phyloP scores from a whole-genome alignment of 192 early-diverging fungal genomes.

The Coemansia sp. region DNA sequence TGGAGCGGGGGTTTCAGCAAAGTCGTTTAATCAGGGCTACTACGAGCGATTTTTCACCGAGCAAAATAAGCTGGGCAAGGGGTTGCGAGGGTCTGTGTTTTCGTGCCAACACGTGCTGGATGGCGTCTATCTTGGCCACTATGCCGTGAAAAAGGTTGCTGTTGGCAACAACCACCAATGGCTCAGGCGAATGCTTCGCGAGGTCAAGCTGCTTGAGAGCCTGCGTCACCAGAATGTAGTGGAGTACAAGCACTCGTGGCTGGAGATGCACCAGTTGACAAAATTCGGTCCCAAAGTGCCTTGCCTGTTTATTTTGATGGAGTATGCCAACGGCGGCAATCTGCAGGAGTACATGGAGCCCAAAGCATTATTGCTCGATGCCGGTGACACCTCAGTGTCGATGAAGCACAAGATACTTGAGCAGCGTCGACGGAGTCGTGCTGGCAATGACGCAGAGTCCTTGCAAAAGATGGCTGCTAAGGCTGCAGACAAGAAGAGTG shows the following conservation, averaged over 20 bases:
- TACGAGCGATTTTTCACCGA: constrained; percentile 93
- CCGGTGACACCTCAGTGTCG: constrained; percentile 13
- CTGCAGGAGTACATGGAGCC: constrained; percentile 86
- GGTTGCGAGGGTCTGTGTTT: constrained; percentile 87
- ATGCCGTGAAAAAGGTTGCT: constrained; percentile 93
- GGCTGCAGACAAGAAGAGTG: background rate
- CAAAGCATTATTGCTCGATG: background rate
- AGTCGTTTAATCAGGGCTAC: constrained; percentile 92
- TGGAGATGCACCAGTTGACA: constrained; percentile 79
- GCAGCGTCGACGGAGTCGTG: constrained; percentile 24
- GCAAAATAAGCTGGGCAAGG: constrained; percentile 82
- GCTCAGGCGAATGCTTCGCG: constrained; percentile 89
- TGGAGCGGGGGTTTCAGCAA: constrained; percentile 50
- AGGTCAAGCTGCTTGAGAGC: constrained; percentile 88
- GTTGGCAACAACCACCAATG: constrained; percentile 88
- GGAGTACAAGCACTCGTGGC: constrained; percentile 95
- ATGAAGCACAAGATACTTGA: constrained; percentile 33
- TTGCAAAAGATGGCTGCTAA: background rate
- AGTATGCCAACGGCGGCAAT: constrained; percentile 91
- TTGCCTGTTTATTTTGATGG: constrained; percentile 95
- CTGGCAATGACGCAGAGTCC: background rate
- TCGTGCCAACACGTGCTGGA: constrained; percentile 81
- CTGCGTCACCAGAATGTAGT: constrained; percentile 91
- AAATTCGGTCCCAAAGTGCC: constrained; percentile 80
- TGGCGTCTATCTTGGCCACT: constrained; percentile 72